Evolutionary conservation across 495 filamentous ascomycete genomes (phyloP).

Genomic region (Penicillium desertorum): DNA sequence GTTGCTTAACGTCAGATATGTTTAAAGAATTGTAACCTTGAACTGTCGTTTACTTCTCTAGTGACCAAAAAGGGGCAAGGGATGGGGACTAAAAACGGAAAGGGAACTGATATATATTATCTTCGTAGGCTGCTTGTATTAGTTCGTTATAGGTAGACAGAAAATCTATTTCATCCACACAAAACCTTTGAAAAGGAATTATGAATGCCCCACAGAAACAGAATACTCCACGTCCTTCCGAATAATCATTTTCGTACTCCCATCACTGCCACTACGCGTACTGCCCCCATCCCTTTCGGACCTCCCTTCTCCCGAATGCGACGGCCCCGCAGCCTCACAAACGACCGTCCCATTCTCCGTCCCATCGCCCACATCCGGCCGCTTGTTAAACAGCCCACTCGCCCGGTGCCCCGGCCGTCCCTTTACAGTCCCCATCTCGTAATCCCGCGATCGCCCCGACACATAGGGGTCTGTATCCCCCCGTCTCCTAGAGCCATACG

Average conservation of each 20-base stretch:
- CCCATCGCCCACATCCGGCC: background rate
- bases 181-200: background rate
- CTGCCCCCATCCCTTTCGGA: background rate
- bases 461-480: background rate
- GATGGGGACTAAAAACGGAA: too few relatives aligned
- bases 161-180: background rate
- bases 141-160: background rate
- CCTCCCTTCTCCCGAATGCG: background rate
- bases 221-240: background rate
- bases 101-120: too few relatives aligned
- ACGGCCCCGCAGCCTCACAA: background rate
- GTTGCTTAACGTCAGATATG: background rate
- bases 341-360: background rate
- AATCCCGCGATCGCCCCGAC: background rate
- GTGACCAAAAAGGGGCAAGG: background rate
- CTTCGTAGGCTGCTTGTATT: too few relatives aligned
- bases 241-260: background rate
- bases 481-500: background rate
- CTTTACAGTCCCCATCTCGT: background rate
- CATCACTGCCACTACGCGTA: background rate
- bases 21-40: conserved; percentile 11
- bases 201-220: background rate
- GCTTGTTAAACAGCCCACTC: background rate
- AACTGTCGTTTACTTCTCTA: conserved; percentile 22
- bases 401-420: background rate